Percentiles rank a stretch among this genome's conserved stretches.
Evolutionary conservation across 2,329 filamentous ascomycete genomes (phyloP).

Genomic region (Penicillium olsonii): DNA sequence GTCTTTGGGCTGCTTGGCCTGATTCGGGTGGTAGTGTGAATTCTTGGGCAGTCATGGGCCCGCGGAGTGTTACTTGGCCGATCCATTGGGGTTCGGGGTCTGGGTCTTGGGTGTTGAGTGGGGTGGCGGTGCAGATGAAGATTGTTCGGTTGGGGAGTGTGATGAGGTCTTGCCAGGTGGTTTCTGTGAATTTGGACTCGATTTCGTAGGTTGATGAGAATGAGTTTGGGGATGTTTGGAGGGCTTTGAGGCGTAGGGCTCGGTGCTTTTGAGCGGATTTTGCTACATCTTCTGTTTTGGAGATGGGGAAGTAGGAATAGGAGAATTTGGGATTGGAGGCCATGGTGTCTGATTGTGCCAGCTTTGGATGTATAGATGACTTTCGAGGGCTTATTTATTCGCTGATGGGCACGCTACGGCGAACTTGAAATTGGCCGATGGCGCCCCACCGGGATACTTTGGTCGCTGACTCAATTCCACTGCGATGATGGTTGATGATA

Average conservation of each 20-base stretch:
- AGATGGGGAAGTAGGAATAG: background rate
- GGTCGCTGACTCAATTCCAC: background rate
- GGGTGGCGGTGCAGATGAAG: conserved; percentile 31
- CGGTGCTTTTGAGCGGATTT: conserved; percentile 14
- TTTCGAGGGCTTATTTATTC: background rate
- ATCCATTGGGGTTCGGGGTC: conserved; percentile 26
- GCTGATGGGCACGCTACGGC: background rate
- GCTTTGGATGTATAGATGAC: no score
- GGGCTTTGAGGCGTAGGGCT: conserved; percentile 30
- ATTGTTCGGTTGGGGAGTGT: conserved; percentile 23
- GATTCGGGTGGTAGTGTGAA: conserved; percentile 28
- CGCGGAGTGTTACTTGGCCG: conserved; percentile 33
- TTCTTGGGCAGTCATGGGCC: conserved; percentile 23
- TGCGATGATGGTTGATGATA: background rate
- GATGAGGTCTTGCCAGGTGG: conserved; percentile 30
- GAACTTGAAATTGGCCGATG: conserved; percentile 4
- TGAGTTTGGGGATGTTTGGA: conserved; percentile 27
- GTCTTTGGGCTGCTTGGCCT: conserved; percentile 19
- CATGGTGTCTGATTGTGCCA: background rate
- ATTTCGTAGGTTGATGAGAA: conserved; percentile 35
- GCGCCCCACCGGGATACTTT: background rate
- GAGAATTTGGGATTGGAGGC: background rate
- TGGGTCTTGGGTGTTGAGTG: background rate
- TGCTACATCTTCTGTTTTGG: conserved; percentile 7
- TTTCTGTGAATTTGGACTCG: conserved; percentile 27